Base-by-base conservation (phyloP, 164 flowering plant genomes). In the Macadamia integrifolia region DNA sequence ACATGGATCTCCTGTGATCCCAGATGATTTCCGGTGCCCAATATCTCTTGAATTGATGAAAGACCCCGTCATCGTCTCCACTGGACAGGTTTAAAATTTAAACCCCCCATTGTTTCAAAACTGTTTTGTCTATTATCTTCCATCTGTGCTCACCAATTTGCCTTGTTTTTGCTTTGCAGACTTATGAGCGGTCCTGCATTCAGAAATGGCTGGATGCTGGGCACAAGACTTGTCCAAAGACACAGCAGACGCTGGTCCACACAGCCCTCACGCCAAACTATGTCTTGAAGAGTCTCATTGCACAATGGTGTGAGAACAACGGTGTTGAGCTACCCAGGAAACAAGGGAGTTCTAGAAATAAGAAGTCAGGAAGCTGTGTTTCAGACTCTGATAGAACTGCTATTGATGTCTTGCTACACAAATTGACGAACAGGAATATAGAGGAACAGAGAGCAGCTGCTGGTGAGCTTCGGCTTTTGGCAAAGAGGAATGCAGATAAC, bases 1-100 rank as follows among this genome's bases (percentile, higher is more conserved):
- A 74, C 91, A 87, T 76, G 77, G 90, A 69, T 90, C 96, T 56
- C 98, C 90, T 55, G 89, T 88, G 28, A 93, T 93, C 70, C 98
- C 98, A 18, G 96, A 93, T 80, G 97, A 93, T 78, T 93, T 93
- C 67, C 83, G 93, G 50, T 93, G 98, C 73, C 98, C 98, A 32
- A 87, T 93, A 74, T 91, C 97, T 52, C 89, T 93, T 61, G 97
- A 93, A 74, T 72, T 93, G 81, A 93, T 93, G 98, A 88, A 80
- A 78, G 98, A 93, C 80, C 98, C 98, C 35, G 98, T 93, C 15
- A 93, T 91, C 60, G 95, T 93, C 73, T 88, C 97, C 6, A 91
- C 98, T 11, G 98, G 98, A 70, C 98, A 93, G 98, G 98, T 93
- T 71, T 67, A 35, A 28, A 46, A 97, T 93, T 71, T 67, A 35